phyloP scores from a whole-genome alignment of 2,329 filamentous ascomycete genomes.

The Stachybotrys chlorohalonatus region DNA sequence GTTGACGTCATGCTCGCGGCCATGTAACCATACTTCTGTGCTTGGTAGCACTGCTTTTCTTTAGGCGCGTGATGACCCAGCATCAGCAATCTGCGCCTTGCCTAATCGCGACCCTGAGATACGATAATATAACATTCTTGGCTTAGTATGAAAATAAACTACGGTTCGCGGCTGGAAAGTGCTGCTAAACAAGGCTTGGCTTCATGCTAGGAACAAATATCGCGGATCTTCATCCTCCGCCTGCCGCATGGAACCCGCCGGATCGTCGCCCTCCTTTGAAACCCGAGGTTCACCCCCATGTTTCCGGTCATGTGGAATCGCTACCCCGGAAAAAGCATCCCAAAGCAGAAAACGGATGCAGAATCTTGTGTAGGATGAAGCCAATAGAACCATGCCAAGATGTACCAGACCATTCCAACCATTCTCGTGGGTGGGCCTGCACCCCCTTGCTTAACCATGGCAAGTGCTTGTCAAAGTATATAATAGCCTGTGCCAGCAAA shows the following conservation, averaged over 20 bases:
- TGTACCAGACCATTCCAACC: background rate
- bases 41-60: too few relatives aligned
- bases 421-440: background rate
- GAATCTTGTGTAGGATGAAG: background rate
- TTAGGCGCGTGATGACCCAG: too few relatives aligned
- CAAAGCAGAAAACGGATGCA: background rate
- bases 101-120: too few relatives aligned
- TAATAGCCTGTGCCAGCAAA: background rate
- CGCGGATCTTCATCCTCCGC: background rate
- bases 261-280: background rate
- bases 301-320: background rate
- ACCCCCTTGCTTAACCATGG: background rate
- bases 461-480: background rate
- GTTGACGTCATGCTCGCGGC: too few relatives aligned
- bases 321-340: background rate
- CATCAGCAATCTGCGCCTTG: too few relatives aligned
- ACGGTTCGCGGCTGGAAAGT: background rate
- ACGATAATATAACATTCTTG: background rate
- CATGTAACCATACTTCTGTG: too few relatives aligned
- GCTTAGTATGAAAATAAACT: background rate
- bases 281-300: background rate
- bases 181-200: background rate
- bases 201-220: background rate
- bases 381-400: background rate
- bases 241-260: conserved; percentile 1